Percentiles rank a stretch among this genome's conserved stretches.
These are phyloP conservation scores for Nemania bipapillata DNA, from an alignment of 2,329 filamentous ascomycete species.

Conservation along the genomic window DNA sequence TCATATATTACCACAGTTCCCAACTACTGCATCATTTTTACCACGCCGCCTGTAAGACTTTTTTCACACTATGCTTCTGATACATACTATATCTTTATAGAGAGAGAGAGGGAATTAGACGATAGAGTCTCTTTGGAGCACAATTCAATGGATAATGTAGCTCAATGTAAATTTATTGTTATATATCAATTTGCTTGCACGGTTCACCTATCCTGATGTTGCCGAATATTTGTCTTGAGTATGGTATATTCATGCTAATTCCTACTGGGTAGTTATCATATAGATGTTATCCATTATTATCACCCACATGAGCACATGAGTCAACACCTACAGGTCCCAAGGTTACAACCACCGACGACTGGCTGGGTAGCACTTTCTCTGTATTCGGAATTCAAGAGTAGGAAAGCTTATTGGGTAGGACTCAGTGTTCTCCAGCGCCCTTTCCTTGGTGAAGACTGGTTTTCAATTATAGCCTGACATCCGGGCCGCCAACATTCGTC, in stretches of 20 bases:
- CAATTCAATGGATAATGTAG: constrained; percentile 13
- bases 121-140: background rate
- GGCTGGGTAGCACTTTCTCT: too few relatives aligned
- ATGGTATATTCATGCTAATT: background rate
- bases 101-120: constrained; percentile 17
- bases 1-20: background rate
- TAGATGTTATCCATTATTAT: background rate
- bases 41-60: constrained; percentile 1
- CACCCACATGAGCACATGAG: background rate
- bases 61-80: background rate
- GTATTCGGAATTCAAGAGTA: too few relatives aligned
- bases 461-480: background rate
- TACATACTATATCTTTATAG: constrained; percentile 27
- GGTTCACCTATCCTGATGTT: background rate
- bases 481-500: background rate
- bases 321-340: background rate
- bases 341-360: too few relatives aligned
- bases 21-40: background rate
- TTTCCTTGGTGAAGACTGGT: background rate
- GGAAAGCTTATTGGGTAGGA: too few relatives aligned
- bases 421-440: background rate
- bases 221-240: background rate
- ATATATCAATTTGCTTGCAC: background rate
- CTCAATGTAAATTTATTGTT: constrained; percentile 18
- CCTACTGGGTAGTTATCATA: background rate